Evolutionary conservation across 2,329 filamentous ascomycete genomes (phyloP), one percentile per base, ranked within the genome.

Genomic region (Stagonosporopsis cucurbitacearum): DNA sequence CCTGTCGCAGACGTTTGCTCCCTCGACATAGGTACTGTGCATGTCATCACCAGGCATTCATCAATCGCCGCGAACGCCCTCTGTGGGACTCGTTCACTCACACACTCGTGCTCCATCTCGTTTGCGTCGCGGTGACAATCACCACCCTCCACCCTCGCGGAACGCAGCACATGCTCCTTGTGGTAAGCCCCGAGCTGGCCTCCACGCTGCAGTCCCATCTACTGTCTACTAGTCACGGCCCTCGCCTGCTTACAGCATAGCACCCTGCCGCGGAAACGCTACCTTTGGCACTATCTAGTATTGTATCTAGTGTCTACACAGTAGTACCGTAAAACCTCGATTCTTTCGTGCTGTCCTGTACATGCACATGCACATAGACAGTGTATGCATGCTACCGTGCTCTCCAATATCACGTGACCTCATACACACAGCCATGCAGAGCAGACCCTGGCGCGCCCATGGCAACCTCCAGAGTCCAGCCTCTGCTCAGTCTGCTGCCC

Each of bases 191-290:
- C 52, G 53, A 50, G 6, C 32, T 32, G 36, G 22, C 19, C 30
- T 33, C 43, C 47, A 56, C 41, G 43, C 53, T n/a, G 19, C 50
- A 37, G n/a, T n/a, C n/a, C n/a, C 22, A 28, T 25, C 19, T 23
- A 25, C 49, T n/a, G n/a, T n/a, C n/a, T n/a, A n/a, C 22, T 15
- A 20, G 19, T 19, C 12, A 19, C 53, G 47, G 47, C 42, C 44
- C 53, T 50, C 22, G 12, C 43, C 42, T 42, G 32, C 36, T 56
- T 56, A 43, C 46, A 56, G 42, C 11, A 35, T 56, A 56, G 53
- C 53, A 51, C 41, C n/a, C 42, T 56, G 43, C 47, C 30, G 53
- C 53, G 43, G 42, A 56, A 53, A 50, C 42, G 23, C 53, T 50
- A 56, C 28, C 46, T 46, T 5, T 9, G 25, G 25, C 9, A 26